Evolutionary conservation across 345 rosid genomes (phyloP).

Genomic region (Populus euphratica): DNA sequence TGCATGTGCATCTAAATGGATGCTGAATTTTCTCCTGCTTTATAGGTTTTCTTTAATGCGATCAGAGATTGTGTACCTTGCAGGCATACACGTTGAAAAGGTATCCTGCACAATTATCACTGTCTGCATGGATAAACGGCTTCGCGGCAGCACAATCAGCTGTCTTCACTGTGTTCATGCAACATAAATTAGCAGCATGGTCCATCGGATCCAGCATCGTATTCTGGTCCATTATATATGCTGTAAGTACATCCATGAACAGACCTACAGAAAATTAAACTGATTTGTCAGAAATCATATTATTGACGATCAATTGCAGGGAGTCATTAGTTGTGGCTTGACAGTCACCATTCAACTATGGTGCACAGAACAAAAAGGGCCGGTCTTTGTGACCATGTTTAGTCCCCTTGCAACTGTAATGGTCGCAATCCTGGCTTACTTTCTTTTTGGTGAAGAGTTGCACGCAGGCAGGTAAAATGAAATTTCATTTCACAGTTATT

Average conservation of each 20-base stretch:
- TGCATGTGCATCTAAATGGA: background rate
- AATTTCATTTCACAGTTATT: background rate
- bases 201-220: conserved; percentile 4
- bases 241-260: conserved; percentile 14
- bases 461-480: conserved; percentile 20
- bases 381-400: conserved; percentile 33
- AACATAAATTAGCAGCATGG: conserved; percentile 20
- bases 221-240: conserved; percentile 15
- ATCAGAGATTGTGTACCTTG: background rate
- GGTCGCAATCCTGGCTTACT: conserved; percentile 25
- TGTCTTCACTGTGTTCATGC: conserved; percentile 15
- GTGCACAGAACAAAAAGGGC: conserved; percentile 28
- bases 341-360: conserved; percentile 20
- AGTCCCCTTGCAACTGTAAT: conserved; percentile 20
- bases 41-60: background rate
- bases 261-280: background rate
- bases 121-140: conserved; percentile 26
- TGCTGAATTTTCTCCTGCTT: background rate
- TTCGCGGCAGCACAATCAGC: conserved; percentile 31
- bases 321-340: conserved; percentile 13
- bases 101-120: conserved; percentile 33
- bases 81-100: conserved; percentile 26
- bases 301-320: conserved; percentile 2
- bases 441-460: conserved; percentile 30
- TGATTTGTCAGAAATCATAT: background rate